Evolutionary conservation across 176 grass and related monocot species (phyloP).

Genomic region (Eleusine coracana): DNA sequence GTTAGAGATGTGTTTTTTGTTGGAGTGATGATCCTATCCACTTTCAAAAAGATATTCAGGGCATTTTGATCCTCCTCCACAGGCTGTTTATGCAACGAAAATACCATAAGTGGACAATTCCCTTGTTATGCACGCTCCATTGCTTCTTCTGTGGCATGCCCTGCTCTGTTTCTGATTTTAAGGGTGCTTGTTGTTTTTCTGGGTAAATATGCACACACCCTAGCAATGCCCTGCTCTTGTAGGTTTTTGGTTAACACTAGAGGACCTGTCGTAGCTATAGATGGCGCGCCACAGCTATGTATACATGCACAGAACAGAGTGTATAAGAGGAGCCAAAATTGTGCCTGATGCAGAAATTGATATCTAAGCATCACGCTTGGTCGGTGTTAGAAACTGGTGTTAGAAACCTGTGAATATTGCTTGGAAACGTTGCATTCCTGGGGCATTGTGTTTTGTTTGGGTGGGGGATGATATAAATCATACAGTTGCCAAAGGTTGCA

Average conservation of each 20-base stretch:
- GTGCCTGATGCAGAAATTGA: background rate
- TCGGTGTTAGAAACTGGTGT: background rate
- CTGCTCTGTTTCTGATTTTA: constrained; percentile 7
- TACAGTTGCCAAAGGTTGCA: background rate
- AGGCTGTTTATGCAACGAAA: constrained; percentile 40
- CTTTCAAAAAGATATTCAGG: constrained; percentile 34
- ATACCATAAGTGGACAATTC: constrained; percentile 33
- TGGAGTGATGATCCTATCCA: constrained; percentile 29
- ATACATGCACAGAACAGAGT: background rate
- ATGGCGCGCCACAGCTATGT: background rate
- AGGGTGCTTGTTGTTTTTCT: background rate
- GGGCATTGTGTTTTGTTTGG: background rate
- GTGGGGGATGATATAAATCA: background rate
- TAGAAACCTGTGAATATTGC: background rate
- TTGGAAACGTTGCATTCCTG: background rate
- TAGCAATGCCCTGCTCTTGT: too few relatives aligned
- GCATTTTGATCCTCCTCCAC: constrained; percentile 39
- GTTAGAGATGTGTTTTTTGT: constrained; percentile 46
- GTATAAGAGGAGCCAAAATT: background rate
- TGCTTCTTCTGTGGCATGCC: constrained; percentile 6
- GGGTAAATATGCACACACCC: background rate
- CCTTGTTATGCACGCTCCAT: constrained; percentile 9
- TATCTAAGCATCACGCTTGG: background rate
- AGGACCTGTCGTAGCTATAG: background rate
- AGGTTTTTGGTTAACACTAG: constrained; percentile 6